Evolutionary conservation across 768 basidiomycete species (phyloP).

Genomic region (Auriscalpium vulgare): DNA sequence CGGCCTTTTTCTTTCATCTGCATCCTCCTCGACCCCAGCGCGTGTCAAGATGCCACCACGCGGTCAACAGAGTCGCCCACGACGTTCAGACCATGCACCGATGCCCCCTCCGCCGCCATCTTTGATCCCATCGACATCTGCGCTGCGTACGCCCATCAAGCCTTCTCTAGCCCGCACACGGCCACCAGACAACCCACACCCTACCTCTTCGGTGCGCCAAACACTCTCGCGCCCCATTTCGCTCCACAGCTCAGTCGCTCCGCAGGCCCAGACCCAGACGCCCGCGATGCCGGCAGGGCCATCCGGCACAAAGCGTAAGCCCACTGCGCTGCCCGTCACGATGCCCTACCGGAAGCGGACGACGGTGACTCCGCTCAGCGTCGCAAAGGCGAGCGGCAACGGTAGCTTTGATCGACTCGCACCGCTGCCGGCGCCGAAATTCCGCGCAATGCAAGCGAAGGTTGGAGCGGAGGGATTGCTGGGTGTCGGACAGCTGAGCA

Average conservation of each 20-base stretch:
- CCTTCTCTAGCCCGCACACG: neutral
- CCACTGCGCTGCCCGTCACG: conserved; percentile 12
- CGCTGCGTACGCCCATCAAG: neutral
- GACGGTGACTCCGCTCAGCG: conserved; percentile 13
- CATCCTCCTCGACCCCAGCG: conserved; percentile 1
- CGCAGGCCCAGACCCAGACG: neutral
- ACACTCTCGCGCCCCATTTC: neutral
- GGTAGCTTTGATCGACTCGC: conserved; percentile 15
- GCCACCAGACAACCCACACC: neutral
- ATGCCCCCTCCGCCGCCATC: conserved; percentile 4
- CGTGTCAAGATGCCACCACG: conserved; percentile 1
- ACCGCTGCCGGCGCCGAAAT: conserved; percentile 16
- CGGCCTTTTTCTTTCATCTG: conserved; percentile 11
- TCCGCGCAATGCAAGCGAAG: conserved; percentile 6
- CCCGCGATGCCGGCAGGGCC: neutral
- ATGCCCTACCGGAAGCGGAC: conserved; percentile 12
- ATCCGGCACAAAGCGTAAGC: conserved; percentile 13
- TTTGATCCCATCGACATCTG: neutral
- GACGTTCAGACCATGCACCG: neutral
- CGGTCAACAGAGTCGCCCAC: neutral
- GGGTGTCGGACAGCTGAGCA: conserved; percentile 16
- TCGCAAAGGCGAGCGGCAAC: conserved; percentile 10
- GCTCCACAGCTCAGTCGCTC: neutral
- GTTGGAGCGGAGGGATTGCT: conserved; percentile 9
- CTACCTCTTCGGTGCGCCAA: neutral